Base-by-base conservation (phyloP, 2,329 filamentous ascomycete species). In the Camptophora hylomeconis region DNA sequence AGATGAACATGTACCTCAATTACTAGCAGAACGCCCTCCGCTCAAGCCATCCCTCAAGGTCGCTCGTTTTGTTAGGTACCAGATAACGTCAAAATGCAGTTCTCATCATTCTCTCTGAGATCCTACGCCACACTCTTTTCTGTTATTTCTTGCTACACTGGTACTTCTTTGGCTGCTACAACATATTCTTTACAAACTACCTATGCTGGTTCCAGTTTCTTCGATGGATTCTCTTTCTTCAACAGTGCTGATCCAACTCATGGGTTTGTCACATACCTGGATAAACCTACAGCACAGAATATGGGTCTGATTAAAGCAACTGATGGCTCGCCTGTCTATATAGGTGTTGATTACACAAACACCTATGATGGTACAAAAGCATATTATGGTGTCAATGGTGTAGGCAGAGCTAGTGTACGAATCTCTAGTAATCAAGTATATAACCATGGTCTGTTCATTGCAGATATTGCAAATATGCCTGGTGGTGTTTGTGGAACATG, bases 201-300 rank as follows among this genome's bases (percentile, higher is more conserved):
- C 26, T 63, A 60, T 45, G 47, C 55, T n/a, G 60, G 58, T 6
- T 40, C 52, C n/a, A 49, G 50, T 26, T 67, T 68, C 47, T 61
- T 67, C 36, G 50, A 59, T 19, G 53, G 57, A 28, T 68, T 67
- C 45, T 52, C 57, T 28, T 65, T 66, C 45, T 60, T 53, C 34
- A 52, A 50, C 5, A 52, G 49, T 1, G 33, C 53, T 3, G 64
- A 67, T 41, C 61, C 61, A 1, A 63, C 59, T 4, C 51, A 60
- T 29, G 63, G 64, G 12, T 67, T 60, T 39, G 63, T 67, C 18
- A 57, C 39, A 35, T 42, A 39, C 19, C 46, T 59, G 22, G 50
- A 57, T 34, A 49, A 24, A 11, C 26, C 29, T 5, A 20, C 42
- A 12, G 42, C 42, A 8, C 26, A 36, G 26, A 23, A 38, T 25